Evolutionary conservation across 106 monocot genomes (phyloP), one percentile per base, ranked within the genome.

Genomic region (Triglochin maritima): DNA sequence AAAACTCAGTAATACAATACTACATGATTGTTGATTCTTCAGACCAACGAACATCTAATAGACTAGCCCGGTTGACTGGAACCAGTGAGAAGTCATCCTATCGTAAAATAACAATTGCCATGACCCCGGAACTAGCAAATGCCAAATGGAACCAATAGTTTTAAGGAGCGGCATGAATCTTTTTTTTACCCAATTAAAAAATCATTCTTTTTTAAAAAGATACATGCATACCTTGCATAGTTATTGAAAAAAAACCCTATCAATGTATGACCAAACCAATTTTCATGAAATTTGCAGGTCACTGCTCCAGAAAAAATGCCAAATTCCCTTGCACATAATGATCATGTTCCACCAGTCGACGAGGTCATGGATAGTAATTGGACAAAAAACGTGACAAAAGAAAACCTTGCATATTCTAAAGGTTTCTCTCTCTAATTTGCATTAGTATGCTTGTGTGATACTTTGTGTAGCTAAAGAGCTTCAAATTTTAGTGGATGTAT

Each of bases 331-430:
- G 16, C 16, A 14, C 5, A 73, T 54, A 16, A 17, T 55, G 11
- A 46, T 56, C 13, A 50, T 56, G 57, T 56, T 13, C 72, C 72
- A 3, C 44, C 59, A 45, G 64, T 73, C 10, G 64, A 64, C 46
- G 65, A 73, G 16, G 55, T 50, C 16, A 59, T 65, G 64, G 72
- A 73, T 56, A 54, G 64, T 13, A 16, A 17, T 7, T 73, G 72
- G 72, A 49, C 16, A 47, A 75, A 75, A 50, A 54, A 61, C 17
- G 6, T 61, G 2, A 17, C 9, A 2, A 49, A 68, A 51, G 68
- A 68, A 42, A 75, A 61, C 7, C 9, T 67, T 68, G 10, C 51
- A 7, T 1, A 10, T 14, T 29, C 17, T 13, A 61, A 59, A 49
- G 49, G 68, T 68, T 51, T 59, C 12, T 46, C 12, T 62, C 11